Evolutionary conservation across 192 early-diverging fungal genomes (phyloP), one percentile per base, ranked within the genome.

Genomic region (Rhizoclosmatium globosum): DNA sequence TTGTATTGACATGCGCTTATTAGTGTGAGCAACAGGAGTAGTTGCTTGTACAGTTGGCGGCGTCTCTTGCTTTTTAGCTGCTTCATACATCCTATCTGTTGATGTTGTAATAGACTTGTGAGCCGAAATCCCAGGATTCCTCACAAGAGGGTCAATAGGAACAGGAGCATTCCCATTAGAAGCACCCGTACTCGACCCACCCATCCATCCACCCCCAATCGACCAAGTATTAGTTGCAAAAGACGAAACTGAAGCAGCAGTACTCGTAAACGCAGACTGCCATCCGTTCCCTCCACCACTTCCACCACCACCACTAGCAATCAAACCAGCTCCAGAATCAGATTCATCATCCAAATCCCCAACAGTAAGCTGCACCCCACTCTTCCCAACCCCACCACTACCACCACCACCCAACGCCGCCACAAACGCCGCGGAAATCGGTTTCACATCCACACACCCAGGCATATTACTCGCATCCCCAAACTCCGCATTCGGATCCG

Each of bases 281-380:
- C 72, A 74, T 47, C 3, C 42, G 17, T 13, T 13, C 13, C 67
- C 31, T 19, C 31, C 47, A 38, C 46, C 69, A 23, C 7, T 56
- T 11, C 50, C 70, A 46, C 44, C 66, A 17, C 39, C 66, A 68
- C 44, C 44, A 31, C 31, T 31, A 31, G 31, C 31, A 31, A 31
- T 31, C 31, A 31, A 31, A 64, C 62, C 41, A 69, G 39, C 68
- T 17, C 41, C 31, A 2, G 70, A n/a, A 17, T 74, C 72, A 13
- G 19, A 4, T 48, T 74, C 72, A 43, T 74, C 72, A 38, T 74
- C 72, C 42, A 74, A 47, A 48, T 74, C 72, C 23, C 72, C 72
- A 21, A 74, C 72, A 23, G 59, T 46, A n/a, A 47, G 47, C 9
- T 62, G 72, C 9, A n/a, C 15, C 7, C 72, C 61, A 13, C 17